phyloP scores from a whole-genome alignment of 2,329 filamentous ascomycete species.

The Lachnellula occidentalis region DNA sequence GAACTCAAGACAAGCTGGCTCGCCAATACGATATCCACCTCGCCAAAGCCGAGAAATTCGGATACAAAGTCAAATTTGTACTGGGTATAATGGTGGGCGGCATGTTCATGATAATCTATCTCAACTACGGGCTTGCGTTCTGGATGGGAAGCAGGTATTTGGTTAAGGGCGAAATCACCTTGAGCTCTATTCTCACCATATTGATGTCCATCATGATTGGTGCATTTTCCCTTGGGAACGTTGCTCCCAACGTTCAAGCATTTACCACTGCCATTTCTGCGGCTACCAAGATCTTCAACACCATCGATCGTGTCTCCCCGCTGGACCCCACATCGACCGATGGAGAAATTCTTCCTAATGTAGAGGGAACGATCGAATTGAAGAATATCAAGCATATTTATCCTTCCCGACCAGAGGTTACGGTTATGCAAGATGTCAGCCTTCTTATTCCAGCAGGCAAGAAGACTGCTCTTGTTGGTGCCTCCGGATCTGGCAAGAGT shows the following conservation, averaged over 20 bases:
- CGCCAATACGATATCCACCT: conserved; percentile 77
- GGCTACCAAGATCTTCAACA: conserved; percentile 86
- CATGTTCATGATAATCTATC: conserved; percentile 79
- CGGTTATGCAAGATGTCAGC: conserved; percentile 78
- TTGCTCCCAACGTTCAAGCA: conserved; percentile 78
- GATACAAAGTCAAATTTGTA: conserved; percentile 67
- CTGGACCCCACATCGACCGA: conserved; percentile 68
- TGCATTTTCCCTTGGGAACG: conserved; percentile 83
- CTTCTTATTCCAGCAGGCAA: conserved; percentile 82
- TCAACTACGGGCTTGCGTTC: conserved; percentile 83
- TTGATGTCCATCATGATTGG: conserved; percentile 90
- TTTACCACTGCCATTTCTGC: conserved; percentile 81
- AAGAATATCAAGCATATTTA: conserved; percentile 88
- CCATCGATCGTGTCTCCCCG: conserved; percentile 83
- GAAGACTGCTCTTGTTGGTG: conserved; percentile 87
- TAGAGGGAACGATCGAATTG: conserved; percentile 76
- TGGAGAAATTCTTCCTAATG: conserved; percentile 66
- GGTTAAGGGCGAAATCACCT: conserved; percentile 55
- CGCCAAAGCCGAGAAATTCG: conserved; percentile 65
- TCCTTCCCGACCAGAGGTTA: conserved; percentile 83
- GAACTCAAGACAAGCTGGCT: conserved; percentile 88
- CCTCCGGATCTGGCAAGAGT: conserved; percentile 90
- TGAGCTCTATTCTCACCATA: conserved; percentile 75
- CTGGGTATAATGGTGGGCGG: conserved; percentile 74
- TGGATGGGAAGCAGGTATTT: conserved; percentile 81